Base-by-base conservation (phyloP, 176 grass and related monocot genomes). In the Tillandsia fasciculata region DNA sequence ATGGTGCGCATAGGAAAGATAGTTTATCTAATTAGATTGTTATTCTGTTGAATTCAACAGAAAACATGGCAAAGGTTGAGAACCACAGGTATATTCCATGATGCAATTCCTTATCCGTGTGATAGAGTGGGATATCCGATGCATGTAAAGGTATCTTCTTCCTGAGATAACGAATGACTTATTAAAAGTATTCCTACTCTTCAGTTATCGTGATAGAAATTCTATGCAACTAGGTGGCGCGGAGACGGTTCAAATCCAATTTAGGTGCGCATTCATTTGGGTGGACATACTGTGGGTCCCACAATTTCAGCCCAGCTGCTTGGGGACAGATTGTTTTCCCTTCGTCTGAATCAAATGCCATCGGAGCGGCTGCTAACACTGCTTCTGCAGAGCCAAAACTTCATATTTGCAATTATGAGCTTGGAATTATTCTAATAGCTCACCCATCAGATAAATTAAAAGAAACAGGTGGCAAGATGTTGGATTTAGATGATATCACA, bases 251-350 rank as follows among this genome's bases (percentile, higher is more conserved):
- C 26, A 27, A 83, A 8, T 88, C 82, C 76, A 53, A 22, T 52
- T 47, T 48, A 71, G 77, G 70, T 28, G 71, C 65, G 14, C 57
- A 56, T 24, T 91, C 85, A 50, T 96, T 88, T 64, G 91, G 91
- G 56, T 96, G 91, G 91, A 86, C 77, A 74, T 96, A 96, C 15
- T 88, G 85, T 26, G 91, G 91, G 26, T 96, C 91, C 73, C 91
- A 96, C 69, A 96, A 96, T 83, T 96, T 96, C 77, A 96, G 91
- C 66, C 87, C 91, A 33, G 87, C 91, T 66, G 91, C 87, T 49
- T 96, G 91, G 87, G 91, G 91, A 57, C 84, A 76, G 29, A 74
- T 23, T 9, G 69, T 96, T 1, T 42, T 50, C 64, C 75, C 87
- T 59, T 79, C 82, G 26, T 64, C 87, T 23, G 74, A 70, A 87